These are phyloP conservation scores for Scheffersomyces coipomensis DNA, from an alignment of 805 yeast species.

Conservation along the genomic window DNA sequence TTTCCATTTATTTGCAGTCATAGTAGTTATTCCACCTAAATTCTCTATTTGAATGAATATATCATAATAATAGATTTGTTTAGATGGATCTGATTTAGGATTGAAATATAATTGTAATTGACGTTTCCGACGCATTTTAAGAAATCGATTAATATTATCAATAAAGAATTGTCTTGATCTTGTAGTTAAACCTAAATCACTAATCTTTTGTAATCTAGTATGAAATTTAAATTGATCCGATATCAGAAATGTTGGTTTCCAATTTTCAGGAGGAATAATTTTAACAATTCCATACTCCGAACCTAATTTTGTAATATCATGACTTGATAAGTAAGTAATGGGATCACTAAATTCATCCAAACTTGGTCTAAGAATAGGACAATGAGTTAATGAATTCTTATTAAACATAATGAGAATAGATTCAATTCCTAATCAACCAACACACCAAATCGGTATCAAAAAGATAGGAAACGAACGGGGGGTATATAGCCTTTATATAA, in stretches of 20 bases:
- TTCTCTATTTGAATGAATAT: conserved; percentile 32
- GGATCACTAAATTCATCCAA: conserved; percentile 48
- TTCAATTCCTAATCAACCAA: too few relatives aligned
- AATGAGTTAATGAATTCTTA: conserved; percentile 24
- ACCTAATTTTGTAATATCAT: conserved; percentile 41
- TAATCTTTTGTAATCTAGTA: conserved; percentile 65
- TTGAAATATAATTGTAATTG: conserved; percentile 20
- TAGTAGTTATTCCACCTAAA: conserved; percentile 15
- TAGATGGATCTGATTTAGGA: conserved; percentile 5
- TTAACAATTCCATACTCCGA: conserved; percentile 51
- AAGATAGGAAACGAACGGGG: too few relatives aligned
- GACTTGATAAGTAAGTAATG: conserved; percentile 44
- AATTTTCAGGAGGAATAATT: conserved; percentile 49
- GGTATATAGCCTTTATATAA: too few relatives aligned
- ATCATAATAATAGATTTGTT: conserved; percentile 34
- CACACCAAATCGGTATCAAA: too few relatives aligned
- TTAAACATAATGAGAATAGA: too few relatives aligned
- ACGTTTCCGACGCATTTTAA: conserved; percentile 42
- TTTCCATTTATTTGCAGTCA: conserved; percentile 19
- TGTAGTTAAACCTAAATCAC: conserved; percentile 61
- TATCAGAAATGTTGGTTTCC: conserved; percentile 58
- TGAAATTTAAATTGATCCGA: conserved; percentile 58
- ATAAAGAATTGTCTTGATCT: conserved; percentile 62
- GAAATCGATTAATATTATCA: conserved; percentile 58
- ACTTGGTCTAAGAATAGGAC: conserved; percentile 49